Percentiles rank a stretch among this genome's conserved stretches.
Conservation (phyloP, 2,329 filamentous ascomycete species). For the Trichoderma harzianum region DNA sequence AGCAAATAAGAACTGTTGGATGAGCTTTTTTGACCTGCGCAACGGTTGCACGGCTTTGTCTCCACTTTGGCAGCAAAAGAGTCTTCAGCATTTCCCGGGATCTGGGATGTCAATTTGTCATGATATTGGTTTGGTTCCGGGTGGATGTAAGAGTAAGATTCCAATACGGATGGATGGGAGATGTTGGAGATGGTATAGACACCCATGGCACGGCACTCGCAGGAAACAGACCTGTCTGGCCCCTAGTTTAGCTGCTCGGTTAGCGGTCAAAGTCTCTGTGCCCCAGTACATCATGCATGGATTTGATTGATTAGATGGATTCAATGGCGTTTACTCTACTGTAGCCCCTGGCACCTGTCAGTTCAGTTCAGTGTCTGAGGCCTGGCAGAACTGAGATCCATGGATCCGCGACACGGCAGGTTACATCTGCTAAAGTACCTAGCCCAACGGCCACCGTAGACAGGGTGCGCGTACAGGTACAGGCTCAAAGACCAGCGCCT, state of each 20-base stretch:
- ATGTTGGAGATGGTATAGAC: neutral
- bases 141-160: neutral
- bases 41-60: neutral
- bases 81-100: neutral
- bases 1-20: neutral
- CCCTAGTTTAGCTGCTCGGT: neutral
- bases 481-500: neutral
- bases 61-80: neutral
- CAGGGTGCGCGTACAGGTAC: neutral
- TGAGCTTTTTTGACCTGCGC: neutral
- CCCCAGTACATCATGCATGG: no score
- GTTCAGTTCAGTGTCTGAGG: slow-evolving; percentile 8
- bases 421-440: neutral
- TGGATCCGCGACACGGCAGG: slow-evolving; percentile 11
- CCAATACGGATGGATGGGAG: neutral
- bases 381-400: neutral
- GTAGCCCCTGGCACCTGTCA: slow-evolving; percentile 13
- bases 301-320: no score
- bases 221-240: neutral
- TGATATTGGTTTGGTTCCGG: neutral
- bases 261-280: neutral
- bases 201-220: neutral
- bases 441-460: neutral
- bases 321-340: neutral
- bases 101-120: neutral